phyloP scores from a whole-genome alignment of 2,329 filamentous ascomycete genomes.

The Talaromyces atroroseus region DNA sequence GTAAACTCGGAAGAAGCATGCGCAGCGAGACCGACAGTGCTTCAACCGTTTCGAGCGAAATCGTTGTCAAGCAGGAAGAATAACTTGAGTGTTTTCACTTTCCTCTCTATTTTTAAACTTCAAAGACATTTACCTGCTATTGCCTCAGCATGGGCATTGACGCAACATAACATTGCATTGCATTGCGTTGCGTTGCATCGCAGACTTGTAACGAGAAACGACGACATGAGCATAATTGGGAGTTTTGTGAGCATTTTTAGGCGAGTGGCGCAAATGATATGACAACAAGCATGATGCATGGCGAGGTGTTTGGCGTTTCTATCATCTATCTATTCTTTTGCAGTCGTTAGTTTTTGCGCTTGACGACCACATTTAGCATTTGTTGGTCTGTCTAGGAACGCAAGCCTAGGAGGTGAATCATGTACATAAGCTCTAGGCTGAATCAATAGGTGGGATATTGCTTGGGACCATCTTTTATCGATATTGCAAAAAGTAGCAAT shows the following conservation, averaged over 20 bases:
- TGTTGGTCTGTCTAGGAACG: background rate
- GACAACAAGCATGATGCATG: no score
- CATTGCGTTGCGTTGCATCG: constrained; percentile 6
- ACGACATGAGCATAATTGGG: constrained; percentile 8
- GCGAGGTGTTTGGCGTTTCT: constrained; percentile 12
- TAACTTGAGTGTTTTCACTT: constrained; percentile 1
- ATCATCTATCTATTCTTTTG: background rate
- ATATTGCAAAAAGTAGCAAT: background rate
- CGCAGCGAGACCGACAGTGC: background rate
- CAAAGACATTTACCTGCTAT: background rate
- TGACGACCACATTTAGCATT: background rate
- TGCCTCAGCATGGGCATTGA: background rate
- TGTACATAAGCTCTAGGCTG: constrained; percentile 1
- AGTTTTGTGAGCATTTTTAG: constrained; percentile 12
- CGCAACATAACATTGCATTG: constrained; percentile 4
- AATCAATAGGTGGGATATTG: background rate
- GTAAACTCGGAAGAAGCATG: background rate
- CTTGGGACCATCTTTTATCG: background rate
- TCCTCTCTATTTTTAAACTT: background rate
- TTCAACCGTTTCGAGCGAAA: constrained; percentile 1
- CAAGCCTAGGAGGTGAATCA: background rate
- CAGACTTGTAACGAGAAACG: constrained; percentile 1
- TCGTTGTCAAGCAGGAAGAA: constrained; percentile 1
- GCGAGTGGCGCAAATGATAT: background rate
- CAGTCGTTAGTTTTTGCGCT: background rate